These are phyloP conservation scores for Mrakia gelida DNA, from an alignment of 768 basidiomycete genomes.

Conservation along the genomic window DNA sequence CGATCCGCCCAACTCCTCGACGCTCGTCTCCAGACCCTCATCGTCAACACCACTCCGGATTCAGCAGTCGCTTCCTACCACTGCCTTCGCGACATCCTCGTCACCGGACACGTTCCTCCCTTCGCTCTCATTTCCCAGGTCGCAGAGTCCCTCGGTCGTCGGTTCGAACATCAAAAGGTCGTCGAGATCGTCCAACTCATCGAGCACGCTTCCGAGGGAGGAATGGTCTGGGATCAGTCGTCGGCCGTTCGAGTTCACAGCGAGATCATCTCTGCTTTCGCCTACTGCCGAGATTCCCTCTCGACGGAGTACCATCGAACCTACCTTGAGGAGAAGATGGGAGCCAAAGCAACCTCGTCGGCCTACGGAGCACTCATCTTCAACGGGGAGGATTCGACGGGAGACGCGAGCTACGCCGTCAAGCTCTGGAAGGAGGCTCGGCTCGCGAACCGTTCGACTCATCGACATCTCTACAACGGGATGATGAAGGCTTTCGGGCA, in stretches of 20 bases:
- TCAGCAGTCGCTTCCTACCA: constrained; percentile 3
- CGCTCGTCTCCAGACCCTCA: not conserved
- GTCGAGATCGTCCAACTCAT: constrained; percentile 9
- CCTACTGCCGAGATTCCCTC: constrained; percentile 1
- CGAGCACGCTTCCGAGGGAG: not conserved
- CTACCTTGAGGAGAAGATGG: not conserved
- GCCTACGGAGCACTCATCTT: constrained; percentile 18
- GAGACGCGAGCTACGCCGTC: constrained; percentile 3
- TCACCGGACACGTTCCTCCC: not conserved
- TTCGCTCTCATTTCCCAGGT: not conserved
- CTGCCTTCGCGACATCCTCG: constrained; percentile 5
- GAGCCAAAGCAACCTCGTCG: not conserved
- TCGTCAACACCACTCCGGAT: not conserved
- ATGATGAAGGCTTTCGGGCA: constrained; percentile 9
- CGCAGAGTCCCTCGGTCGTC: constrained; percentile 1
- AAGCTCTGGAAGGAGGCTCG: constrained; percentile 16
- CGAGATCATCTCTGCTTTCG: constrained; percentile 11
- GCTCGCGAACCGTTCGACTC: not conserved
- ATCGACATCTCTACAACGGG: constrained; percentile 15
- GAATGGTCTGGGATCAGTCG: not conserved
- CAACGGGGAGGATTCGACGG: constrained; percentile 1
- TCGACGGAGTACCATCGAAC: constrained; percentile 5
- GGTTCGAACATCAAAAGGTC: constrained; percentile 3
- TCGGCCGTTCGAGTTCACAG: not conserved
- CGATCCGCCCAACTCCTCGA: not conserved